A percentile compares a stretch with the other conserved stretches of the same genome.
Evolutionary conservation across 257 asterid genomes (phyloP).

Genomic region (Ocimum tenuiflorum): DNA sequence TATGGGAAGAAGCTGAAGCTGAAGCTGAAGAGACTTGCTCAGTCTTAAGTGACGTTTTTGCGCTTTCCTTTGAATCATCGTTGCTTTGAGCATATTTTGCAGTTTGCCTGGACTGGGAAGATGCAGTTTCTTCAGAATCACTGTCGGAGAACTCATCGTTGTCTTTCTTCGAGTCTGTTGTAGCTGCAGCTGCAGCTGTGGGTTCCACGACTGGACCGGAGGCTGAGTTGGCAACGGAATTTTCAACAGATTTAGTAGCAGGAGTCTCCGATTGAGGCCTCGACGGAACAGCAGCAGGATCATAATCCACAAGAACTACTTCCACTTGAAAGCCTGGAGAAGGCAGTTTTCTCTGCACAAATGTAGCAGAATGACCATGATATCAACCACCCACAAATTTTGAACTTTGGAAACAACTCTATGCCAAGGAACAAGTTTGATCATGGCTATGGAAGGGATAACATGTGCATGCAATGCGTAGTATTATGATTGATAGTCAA

Average conservation of each 20-base stretch:
- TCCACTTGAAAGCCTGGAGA: slow-evolving; percentile 97
- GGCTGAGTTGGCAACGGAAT: slow-evolving; percentile 27
- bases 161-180: slow-evolving; percentile 29
- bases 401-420: not conserved
- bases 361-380: not conserved
- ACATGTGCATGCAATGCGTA: not conserved
- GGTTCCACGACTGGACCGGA: slow-evolving; percentile 31
- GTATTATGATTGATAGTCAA: not conserved
- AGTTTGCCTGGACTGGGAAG: slow-evolving; percentile 32
- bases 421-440: not conserved
- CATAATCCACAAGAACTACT: slow-evolving; percentile 75
- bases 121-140: slow-evolving; percentile 43
- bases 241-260: slow-evolving; percentile 27
- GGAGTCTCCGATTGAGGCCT: slow-evolving; percentile 37
- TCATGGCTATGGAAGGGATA: not conserved
- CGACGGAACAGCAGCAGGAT: slow-evolving; percentile 35
- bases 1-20: no score
- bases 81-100: slow-evolving; percentile 23
- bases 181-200: slow-evolving; percentile 25
- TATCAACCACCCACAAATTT: not conserved
- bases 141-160: slow-evolving; percentile 68
- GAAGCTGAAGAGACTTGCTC: slow-evolving; percentile 43
- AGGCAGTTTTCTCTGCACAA: slow-evolving; percentile 84
- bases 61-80: slow-evolving; percentile 31
- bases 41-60: slow-evolving; percentile 37